Base-by-base conservation (phyloP, 2,329 filamentous ascomycete genomes). In the Cryphonectria carpinicola region DNA sequence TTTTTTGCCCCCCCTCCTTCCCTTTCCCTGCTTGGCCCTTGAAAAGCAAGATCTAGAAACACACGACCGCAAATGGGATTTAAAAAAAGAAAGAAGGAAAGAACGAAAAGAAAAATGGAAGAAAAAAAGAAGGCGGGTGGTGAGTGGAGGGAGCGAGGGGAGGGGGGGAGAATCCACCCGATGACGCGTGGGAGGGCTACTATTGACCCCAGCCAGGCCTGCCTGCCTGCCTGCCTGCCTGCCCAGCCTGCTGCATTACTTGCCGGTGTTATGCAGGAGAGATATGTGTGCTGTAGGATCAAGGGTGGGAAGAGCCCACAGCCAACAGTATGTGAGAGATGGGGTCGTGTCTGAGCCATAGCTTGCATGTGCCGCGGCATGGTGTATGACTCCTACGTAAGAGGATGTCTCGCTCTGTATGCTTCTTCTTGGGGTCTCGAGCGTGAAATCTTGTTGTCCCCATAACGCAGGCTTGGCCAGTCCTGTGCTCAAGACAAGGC, bases 131-230 rank as follows among this genome's bases (percentile, higher is more conserved):
- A 49, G 46, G 22, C 46, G 46, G 46, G 46, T 49, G 46, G 52
- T 52, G 37, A 66, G 49, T 66, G 65, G 49, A 56, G 62, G 58
- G 49, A 61, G 62, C n/a, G 58, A 49, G 61, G 35, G 49, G 68
- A 1, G 0, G 46, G 61, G 41, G 61, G 68, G 54, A 66, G 68
- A 54, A 63, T 39, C 68, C 71, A 72, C 68, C 28, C 49, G 54
- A 72, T 72, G 71, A 71, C 71, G 69, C 69, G 66, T 58, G 63
- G 41, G 52, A 68, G 71, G 46, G 22, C 22, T n/a, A n/a, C 46
- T 49, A n/a, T 22, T 49, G 46, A n/a, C 22, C 7, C 46, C 46
- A 72, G 60, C 28, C 37, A 60, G 35, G 32, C 32, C 32, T 32
- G 32, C 32, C 32, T 32, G 32, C 56, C 58, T 28, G 28, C 28